phyloP scores from a whole-genome alignment of 1,139 yeast species.

The Candida sp. region DNA sequence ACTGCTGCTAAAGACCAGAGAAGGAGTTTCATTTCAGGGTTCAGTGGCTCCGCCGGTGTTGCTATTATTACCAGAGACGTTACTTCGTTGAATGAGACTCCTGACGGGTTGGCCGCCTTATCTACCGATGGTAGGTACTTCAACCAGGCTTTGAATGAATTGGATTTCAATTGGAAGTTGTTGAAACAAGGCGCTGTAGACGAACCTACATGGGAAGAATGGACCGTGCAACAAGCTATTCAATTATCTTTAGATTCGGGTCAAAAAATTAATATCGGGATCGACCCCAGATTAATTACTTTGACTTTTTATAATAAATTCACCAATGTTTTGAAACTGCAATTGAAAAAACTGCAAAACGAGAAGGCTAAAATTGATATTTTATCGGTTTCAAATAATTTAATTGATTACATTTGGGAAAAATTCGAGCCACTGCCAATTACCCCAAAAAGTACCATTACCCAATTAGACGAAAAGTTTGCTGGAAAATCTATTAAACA shows the following conservation, averaged over 20 bases:
- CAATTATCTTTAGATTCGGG: conserved; percentile 47
- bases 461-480: conserved; percentile 40
- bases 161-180: conserved; percentile 85
- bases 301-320: conserved; percentile 34
- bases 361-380: conserved; percentile 50
- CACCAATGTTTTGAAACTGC: conserved; percentile 17
- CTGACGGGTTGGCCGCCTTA: conserved; percentile 73
- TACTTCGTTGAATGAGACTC: conserved; percentile 50
- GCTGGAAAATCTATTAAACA: conserved; percentile 46
- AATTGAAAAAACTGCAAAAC: conserved; percentile 13
- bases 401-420: conserved; percentile 77
- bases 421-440: conserved; percentile 46
- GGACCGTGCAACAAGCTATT: conserved; percentile 66
- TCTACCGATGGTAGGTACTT: conserved; percentile 97
- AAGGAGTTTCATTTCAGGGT: conserved; percentile 82
- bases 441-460: conserved; percentile 30
- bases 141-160: conserved; percentile 82
- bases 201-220: conserved; percentile 84
- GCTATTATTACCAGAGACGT: conserved; percentile 81
- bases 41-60: conserved; percentile 94
- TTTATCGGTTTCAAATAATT: conserved; percentile 63
- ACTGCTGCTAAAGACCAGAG: conserved; percentile 79
- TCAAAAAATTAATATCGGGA: conserved; percentile 37
- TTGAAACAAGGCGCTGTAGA: conserved; percentile 76
- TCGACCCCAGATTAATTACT: conserved; percentile 65